Conservation (phyloP, 441 rosid species). For the Adansonia gregorii region DNA sequence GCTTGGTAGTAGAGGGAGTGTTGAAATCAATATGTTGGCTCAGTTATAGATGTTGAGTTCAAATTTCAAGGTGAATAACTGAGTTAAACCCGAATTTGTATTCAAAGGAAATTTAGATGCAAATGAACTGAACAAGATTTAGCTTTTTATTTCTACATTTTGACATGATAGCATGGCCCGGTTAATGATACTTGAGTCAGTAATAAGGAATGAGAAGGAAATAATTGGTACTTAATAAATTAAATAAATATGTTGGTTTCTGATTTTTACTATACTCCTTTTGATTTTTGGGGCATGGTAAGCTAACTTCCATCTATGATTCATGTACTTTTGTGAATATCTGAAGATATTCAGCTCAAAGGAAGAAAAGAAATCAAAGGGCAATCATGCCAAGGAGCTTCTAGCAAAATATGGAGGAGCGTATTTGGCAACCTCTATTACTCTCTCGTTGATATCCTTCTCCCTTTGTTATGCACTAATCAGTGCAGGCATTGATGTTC, state of each 20-base stretch:
- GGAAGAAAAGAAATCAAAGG: constrained; percentile 56
- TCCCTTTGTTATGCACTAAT: constrained; percentile 70
- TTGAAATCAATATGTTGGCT: neutral
- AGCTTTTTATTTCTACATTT: neutral
- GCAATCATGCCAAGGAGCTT: constrained; percentile 78
- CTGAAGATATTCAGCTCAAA: constrained; percentile 64
- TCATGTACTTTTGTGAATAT: constrained; percentile 11
- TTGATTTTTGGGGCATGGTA: neutral
- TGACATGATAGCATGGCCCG: neutral
- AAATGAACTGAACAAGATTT: no score
- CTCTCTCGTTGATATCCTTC: constrained; percentile 84
- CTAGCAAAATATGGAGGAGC: constrained; percentile 92
- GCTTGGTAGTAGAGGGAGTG: neutral
- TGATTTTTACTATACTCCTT: neutral
- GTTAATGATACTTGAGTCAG: neutral
- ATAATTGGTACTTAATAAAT: neutral
- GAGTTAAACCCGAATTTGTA: no score
- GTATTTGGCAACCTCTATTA: constrained; percentile 84
- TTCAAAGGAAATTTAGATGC: no score
- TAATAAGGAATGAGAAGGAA: neutral
- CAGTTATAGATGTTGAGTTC: no score
- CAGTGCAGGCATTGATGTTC: constrained; percentile 74
- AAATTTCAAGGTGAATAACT: no score
- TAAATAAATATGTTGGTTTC: neutral
- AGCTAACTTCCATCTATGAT: neutral